phyloP scores from a whole-genome alignment of 352 stramenopile genomes.

The Globisporangium cederbergense region DNA sequence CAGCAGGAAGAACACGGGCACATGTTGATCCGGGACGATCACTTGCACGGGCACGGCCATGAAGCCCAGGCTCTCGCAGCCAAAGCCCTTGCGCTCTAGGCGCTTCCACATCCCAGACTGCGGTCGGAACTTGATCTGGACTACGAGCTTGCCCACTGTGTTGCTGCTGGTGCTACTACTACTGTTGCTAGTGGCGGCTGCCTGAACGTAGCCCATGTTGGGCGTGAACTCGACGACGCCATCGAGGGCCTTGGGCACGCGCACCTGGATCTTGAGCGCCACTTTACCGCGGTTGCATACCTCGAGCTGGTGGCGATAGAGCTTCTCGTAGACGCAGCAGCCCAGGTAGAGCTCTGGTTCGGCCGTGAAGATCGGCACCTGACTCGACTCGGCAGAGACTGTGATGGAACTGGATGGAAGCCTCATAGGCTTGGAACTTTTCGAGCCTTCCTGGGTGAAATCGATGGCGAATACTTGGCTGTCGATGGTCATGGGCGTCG shows the following conservation, averaged over 20 bases:
- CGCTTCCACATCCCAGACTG: slow-evolving; percentile 39
- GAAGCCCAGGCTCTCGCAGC: slow-evolving; percentile 30
- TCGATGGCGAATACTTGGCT: slow-evolving; percentile 34
- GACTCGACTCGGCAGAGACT: slow-evolving; percentile 26
- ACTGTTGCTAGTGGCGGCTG: background rate
- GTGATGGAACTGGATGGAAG: slow-evolving; percentile 18
- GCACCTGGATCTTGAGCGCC: slow-evolving; percentile 76
- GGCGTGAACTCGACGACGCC: slow-evolving; percentile 78
- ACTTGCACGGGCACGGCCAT: slow-evolving; percentile 47
- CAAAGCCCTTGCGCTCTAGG: slow-evolving; percentile 42
- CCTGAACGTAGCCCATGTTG: slow-evolving; percentile 85
- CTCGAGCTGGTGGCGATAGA: slow-evolving; percentile 80
- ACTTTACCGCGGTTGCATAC: slow-evolving; percentile 88
- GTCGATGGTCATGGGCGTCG: slow-evolving; percentile 30
- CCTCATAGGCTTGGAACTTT: background rate
- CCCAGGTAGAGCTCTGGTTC: slow-evolving; percentile 56
- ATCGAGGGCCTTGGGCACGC: slow-evolving; percentile 58
- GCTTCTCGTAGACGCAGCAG: slow-evolving; percentile 84
- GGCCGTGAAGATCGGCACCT: slow-evolving; percentile 46
- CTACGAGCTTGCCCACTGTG: slow-evolving; percentile 38
- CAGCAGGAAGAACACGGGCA: slow-evolving; percentile 39
- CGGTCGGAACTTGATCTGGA: slow-evolving; percentile 75
- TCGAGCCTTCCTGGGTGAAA: slow-evolving; percentile 21
- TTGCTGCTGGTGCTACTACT: background rate
- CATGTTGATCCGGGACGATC: slow-evolving; percentile 54